Conservation (phyloP, 1,284 basidiomycete species). For the Sporisorium exsertum region DNA sequence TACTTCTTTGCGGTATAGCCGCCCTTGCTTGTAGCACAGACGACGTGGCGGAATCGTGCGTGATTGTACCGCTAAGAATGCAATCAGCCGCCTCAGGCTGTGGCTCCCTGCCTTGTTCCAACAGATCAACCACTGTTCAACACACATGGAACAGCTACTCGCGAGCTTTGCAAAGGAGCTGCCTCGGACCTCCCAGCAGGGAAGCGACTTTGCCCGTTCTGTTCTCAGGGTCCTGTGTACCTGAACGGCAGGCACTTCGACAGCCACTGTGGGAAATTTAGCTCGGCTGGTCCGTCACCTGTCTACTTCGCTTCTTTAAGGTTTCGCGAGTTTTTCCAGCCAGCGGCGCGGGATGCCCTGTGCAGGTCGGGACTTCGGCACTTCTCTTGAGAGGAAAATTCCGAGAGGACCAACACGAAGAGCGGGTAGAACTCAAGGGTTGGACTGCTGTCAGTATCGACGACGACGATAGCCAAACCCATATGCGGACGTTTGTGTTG, state of each 20-base stretch:
- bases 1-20: too few relatives aligned
- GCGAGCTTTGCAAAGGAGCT: too few relatives aligned
- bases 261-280: neutral
- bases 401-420: neutral
- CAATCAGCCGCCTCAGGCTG: too few relatives aligned
- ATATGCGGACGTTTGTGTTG: neutral
- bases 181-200: neutral
- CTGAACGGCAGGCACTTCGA: neutral
- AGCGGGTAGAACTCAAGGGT: neutral
- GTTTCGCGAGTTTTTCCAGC: constrained; percentile 29
- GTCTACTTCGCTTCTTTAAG: constrained; percentile 4
- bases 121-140: too few relatives aligned
- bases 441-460: neutral
- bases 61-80: too few relatives aligned
- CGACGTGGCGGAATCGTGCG: too few relatives aligned
- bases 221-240: neutral
- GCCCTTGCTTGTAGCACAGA: too few relatives aligned
- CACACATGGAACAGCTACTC: too few relatives aligned
- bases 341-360: constrained; percentile 30
- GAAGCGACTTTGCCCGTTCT: neutral
- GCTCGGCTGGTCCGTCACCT: neutral
- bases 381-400: neutral
- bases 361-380: constrained; percentile 14
- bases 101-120: too few relatives aligned
- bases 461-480: neutral